Evolutionary conservation across 2,329 filamentous ascomycete genomes (phyloP).

Genomic region (Colletotrichum salicis): DNA sequence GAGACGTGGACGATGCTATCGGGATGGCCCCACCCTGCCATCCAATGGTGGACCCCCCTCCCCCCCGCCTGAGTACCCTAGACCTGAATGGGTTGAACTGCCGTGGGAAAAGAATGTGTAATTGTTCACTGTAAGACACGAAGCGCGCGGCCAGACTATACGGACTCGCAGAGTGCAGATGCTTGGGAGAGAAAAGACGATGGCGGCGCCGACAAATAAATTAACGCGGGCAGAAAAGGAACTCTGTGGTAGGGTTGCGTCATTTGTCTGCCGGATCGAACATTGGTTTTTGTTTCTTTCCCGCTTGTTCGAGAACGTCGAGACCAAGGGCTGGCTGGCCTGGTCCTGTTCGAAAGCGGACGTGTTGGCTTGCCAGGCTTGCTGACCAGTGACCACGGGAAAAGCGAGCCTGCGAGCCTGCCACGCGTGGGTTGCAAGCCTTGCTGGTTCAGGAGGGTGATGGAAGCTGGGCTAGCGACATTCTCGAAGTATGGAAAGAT

Average conservation of each 20-base stretch:
- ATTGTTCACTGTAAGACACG: slow-evolving; percentile 28
- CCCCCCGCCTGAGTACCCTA: background rate
- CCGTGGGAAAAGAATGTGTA: slow-evolving; percentile 25
- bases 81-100: slow-evolving; percentile 11
- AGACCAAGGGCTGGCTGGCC: background rate
- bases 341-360: background rate
- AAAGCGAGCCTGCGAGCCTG: background rate
- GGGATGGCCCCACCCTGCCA: slow-evolving; percentile 5
- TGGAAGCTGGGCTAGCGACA: background rate
- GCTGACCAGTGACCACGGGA: background rate
- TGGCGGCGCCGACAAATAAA: slow-evolving; percentile 4
- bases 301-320: slow-evolving; percentile 9
- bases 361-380: background rate
- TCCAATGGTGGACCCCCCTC: slow-evolving; percentile 22
- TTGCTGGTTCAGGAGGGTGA: background rate
- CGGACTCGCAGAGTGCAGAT: no score
- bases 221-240: slow-evolving; percentile 5
- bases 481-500: slow-evolving; percentile 27
- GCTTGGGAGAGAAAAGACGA: background rate
- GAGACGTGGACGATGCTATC: slow-evolving; percentile 26
- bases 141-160: background rate
- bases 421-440: background rate
- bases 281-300: background rate
- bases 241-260: slow-evolving; percentile 10
- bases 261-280: slow-evolving; percentile 2